These are phyloP conservation scores for Hygrophoropsis aurantiaca DNA, from an alignment of 768 basidiomycete species.

Conservation along the genomic window DNA sequence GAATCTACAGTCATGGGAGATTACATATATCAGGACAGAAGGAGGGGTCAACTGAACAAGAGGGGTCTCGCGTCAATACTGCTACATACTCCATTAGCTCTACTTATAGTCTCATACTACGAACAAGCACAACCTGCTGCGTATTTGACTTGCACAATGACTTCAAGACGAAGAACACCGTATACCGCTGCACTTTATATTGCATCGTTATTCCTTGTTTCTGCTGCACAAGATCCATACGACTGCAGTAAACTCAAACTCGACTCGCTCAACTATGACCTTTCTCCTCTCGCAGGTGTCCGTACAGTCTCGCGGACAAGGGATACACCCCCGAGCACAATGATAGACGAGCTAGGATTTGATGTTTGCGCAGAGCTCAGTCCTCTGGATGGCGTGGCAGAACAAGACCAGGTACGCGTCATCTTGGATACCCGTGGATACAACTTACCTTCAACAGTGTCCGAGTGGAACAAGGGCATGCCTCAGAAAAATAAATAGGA, in stretches of 20 bases:
- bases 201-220: conserved; percentile 16
- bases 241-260: conserved; percentile 48
- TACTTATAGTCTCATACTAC: too few relatives aligned
- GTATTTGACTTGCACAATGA: too few relatives aligned
- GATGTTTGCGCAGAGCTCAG: conserved; percentile 66
- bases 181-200: conserved; percentile 9
- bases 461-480: conserved; percentile 69
- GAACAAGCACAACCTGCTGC: too few relatives aligned
- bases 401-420: conserved; percentile 66
- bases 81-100: too few relatives aligned
- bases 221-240: conserved; percentile 45
- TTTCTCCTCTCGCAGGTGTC: conserved; percentile 53
- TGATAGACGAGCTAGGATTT: conserved; percentile 59
- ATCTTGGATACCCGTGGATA: not conserved
- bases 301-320: conserved; percentile 51
- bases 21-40: too few relatives aligned
- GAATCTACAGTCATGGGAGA: too few relatives aligned
- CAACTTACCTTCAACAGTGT: conserved; percentile 48
- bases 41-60: too few relatives aligned
- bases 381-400: conserved; percentile 41
- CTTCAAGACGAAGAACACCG: not conserved
- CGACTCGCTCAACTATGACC: conserved; percentile 54
- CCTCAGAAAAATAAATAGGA: conserved; percentile 65
- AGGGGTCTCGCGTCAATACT: too few relatives aligned
- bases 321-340: conserved; percentile 62